These are phyloP conservation scores for Psilocybe subaeruginosa DNA, from an alignment of 768 basidiomycete species.

Conservation along the genomic window DNA sequence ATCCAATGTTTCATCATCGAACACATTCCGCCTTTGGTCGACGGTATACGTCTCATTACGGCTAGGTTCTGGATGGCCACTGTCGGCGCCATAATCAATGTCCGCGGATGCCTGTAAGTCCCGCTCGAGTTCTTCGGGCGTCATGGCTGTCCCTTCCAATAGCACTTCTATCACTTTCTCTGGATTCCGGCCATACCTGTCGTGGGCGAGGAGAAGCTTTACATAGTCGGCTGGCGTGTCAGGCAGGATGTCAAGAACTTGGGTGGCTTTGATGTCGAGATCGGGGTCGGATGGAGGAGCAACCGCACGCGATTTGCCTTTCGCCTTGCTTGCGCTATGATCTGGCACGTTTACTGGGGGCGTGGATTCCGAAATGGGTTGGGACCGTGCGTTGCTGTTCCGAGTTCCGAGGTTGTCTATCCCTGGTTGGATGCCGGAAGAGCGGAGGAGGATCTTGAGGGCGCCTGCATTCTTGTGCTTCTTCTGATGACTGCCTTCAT, in stretches of 20 bases:
- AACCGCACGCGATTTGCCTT: constrained; percentile 39
- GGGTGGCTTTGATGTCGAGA: constrained; percentile 60
- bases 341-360: neutral
- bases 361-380: neutral
- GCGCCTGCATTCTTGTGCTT: constrained; percentile 50
- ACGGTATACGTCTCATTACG: constrained; percentile 21
- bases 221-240: constrained; percentile 61
- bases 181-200: constrained; percentile 52
- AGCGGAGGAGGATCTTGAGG: constrained; percentile 64
- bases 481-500: constrained; percentile 15
- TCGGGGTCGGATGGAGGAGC: constrained; percentile 35
- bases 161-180: constrained; percentile 72
- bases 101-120: constrained; percentile 5
- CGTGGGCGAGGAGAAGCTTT: constrained; percentile 53
- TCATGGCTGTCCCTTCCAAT: constrained; percentile 73
- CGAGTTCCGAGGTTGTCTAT: constrained; percentile 39
- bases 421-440: constrained; percentile 51
- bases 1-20: constrained; percentile 76
- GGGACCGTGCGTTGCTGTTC: constrained; percentile 3
- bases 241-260: constrained; percentile 80
- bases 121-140: constrained; percentile 27
- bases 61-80: neutral
- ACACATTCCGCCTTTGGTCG: constrained; percentile 68
- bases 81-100: neutral
- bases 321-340: constrained; percentile 19